Base-by-base conservation (phyloP, 2,329 filamentous ascomycete species). In the Aspergillus neotritici region DNA sequence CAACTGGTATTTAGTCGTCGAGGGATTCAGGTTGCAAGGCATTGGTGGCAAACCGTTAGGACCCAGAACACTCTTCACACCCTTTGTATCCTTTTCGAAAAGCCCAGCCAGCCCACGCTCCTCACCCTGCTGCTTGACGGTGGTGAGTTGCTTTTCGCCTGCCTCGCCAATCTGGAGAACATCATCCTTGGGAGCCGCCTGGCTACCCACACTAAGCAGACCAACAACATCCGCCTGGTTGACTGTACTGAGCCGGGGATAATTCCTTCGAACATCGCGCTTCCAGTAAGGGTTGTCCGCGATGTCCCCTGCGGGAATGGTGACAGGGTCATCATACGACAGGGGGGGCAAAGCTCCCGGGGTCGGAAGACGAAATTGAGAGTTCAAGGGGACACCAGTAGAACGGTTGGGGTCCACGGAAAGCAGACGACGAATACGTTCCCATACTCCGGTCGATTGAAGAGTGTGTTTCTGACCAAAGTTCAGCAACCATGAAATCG, bases 231-330 rank as follows among this genome's bases (percentile, higher is more conserved):
- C 86, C 36, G 80, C 80, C 74, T 97, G 93, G 47, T 75, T 83
- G 49, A 98, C 79, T 35, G 87, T 82, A 61, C 85, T 91, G 44
- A 86, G 76, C 56, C 77, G 78, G 28, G 93, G 86, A 72, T 97
- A 97, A 59, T 77, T 77, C 59, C 93, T 80, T 57, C 93, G 86
- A 49, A 74, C 68, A 63, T 98, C 93, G 60, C 93, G 89, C 77
- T 94, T 94, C 88, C 89, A 98, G 75, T 96, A 94, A 31, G 88
- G 82, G 72, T 94, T 94, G 67, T 91, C 87, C 58, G 88, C 88
- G 58, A 94, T 83, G 65, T 94, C 88, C 54, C 78, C 87, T 2
- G 88, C 86, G n/a, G 88, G 88, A 0, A 84, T 47, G 11, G 87
- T 94, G 47, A 91, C 85, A 15, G 87, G 86, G 65, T 94, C 88